phyloP scores from a whole-genome alignment of 1,139 yeast species.

The Geotrichum phurueaensis region DNA sequence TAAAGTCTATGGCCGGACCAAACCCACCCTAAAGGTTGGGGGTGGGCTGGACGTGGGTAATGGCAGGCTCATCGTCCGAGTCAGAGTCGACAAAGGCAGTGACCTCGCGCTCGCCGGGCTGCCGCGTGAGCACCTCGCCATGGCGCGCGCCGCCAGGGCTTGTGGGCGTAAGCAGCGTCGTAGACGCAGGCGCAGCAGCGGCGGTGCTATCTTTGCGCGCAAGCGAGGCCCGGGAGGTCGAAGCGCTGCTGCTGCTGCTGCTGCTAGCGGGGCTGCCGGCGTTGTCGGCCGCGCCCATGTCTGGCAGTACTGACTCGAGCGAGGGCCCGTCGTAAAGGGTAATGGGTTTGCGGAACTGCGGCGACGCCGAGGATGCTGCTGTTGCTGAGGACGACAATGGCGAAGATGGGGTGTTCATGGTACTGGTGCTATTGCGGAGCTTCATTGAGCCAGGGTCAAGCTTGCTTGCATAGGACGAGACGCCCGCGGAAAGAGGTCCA shows the following conservation, averaged over 20 bases:
- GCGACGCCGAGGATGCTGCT: not conserved
- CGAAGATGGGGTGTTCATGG: not conserved
- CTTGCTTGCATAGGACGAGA: not conserved
- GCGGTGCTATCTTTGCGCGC: not conserved
- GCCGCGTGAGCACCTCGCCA: constrained; percentile 2
- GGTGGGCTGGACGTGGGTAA: constrained; percentile 11
- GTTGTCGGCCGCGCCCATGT: not conserved
- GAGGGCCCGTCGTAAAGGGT: not conserved
- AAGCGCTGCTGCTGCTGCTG: not conserved
- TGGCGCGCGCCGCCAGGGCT: constrained; percentile 11
- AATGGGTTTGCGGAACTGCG: not conserved
- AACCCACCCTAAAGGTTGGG: not conserved
- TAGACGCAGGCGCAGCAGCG: not conserved
- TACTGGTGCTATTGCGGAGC: not conserved
- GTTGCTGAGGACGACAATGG: not conserved
- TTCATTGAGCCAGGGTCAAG: constrained; percentile 6
- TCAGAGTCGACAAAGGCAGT: not conserved
- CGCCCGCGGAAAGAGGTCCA: not conserved
- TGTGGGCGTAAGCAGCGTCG: not conserved
- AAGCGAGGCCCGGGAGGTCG: not conserved
- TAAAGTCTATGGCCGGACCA: not conserved
- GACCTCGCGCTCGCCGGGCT: not conserved
- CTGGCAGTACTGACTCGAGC: not conserved
- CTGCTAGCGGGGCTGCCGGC: not conserved
- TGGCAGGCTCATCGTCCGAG: constrained; percentile 16